Base-by-base conservation (phyloP, 352 stramenopile species). In the Phytophthora cactorum region DNA sequence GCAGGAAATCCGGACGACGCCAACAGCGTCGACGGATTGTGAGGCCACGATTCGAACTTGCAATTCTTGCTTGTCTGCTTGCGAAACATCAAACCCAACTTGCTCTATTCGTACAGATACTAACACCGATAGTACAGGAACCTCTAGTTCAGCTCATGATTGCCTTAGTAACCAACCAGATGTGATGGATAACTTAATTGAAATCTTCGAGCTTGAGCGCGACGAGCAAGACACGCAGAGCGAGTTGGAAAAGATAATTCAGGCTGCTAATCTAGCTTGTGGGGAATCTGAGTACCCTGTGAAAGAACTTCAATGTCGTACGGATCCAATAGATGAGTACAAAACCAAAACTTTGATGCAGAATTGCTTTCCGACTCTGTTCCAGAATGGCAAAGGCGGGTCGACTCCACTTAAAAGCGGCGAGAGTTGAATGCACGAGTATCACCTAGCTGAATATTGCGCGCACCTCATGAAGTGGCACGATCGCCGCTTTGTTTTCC, bases 381-480 rank as follows among this genome's bases (percentile, higher is more conserved):
- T 65, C 45, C 47, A 47, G 3, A 64, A 64, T 39, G 63, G 25
- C 4, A 6, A 44, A 38, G 54, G 39, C 2, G 54, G 47, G 0
- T 15, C 55, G 0, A 31, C 53, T 22, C 53, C 54, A 10, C 6
- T 60, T 4, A 4, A 47, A 5, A 5, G 2, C 4, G 9, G 0
- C 0, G 62, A 63, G 52, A 14, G 25, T 4, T 2, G 63, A 4
- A 7, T 25, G 2, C 34, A 70, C 5, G 36, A 64, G 1, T 59
- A 55, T 8, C 1, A 56, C 2, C 7, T 70, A 15, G 63, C 49
- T 5, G 54, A 70, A 29, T 70, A 52, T 22, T 70, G 54, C 9
- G 39, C 54, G 0, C 55, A 70, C 12, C 31, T 65, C 0, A 60
- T 70, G 63, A 65, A 70, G 17, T 70, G 62, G 47, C 60, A 61